Base-by-base conservation (phyloP, 148 eudicot species). In the Drosera capensis region DNA sequence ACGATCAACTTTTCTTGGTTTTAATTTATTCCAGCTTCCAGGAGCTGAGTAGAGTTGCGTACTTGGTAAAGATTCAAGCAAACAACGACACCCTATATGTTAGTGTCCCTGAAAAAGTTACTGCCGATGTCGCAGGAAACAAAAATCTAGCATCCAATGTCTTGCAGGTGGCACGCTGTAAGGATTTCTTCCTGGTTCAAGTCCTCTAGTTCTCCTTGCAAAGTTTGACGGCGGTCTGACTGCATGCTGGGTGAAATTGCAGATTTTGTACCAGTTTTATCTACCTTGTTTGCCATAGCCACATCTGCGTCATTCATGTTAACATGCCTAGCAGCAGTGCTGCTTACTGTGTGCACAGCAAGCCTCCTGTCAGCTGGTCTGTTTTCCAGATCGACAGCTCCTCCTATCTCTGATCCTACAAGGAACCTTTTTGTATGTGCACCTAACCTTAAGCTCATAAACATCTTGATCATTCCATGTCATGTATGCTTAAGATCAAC, bases 71-170 rank as follows among this genome's bases (percentile, higher is more conserved):
- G 43, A 50, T 67, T 40, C 63, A 67, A 64, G 78, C 75, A 49
- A 58, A 49, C 5, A 62, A 57, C 9, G 51, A 49, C 14, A 58
- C 52, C 1, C 24, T 80, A 54, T 54, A 72, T 19, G 43, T 90
- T 46, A 68, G 55, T 20, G 48, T 90, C 61, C 97, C 79, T 25
- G 95, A 84, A 68, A 84, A 84, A 58, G 56, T 73, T 24, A 90
- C 97, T 25, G 52, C 66, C 22, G 97, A 90, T 78, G 82, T 84
- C 52, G 78, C 95, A 14, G 97, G 97, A 43, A 90, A 90, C 63
- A 56, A 56, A 60, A 90, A 90, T 48, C 44, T 67, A 55, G 72
- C 78, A 36, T 90, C 97, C 38, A 84, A 84, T 63, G 56, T 75
- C 60, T 67, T 90, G 47, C 76, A 69, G 70, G 63, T 90, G 58